phyloP scores from a whole-genome alignment of 106 monocot genomes.

The Agapanthus africanus region DNA sequence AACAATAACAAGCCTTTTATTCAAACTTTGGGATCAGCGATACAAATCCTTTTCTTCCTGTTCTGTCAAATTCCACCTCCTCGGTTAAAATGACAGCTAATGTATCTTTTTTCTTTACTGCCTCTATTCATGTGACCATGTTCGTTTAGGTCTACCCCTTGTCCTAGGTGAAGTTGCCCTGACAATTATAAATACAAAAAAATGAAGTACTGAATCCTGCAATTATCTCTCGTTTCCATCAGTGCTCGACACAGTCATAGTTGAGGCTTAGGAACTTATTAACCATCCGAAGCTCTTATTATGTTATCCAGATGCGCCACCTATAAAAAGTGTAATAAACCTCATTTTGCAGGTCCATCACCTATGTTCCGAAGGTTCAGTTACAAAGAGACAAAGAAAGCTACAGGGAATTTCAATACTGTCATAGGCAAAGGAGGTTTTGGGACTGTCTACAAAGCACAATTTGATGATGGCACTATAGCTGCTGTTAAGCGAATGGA shows the following conservation, averaged over 20 bases:
- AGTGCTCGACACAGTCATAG: background rate
- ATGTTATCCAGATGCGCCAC: background rate
- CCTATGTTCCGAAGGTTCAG: slow-evolving; percentile 60
- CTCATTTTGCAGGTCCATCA: slow-evolving; percentile 43
- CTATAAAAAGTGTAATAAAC: background rate
- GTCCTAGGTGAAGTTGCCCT: too few relatives aligned
- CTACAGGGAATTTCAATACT: slow-evolving; percentile 65
- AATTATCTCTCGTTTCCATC: background rate
- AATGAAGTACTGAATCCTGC: background rate
- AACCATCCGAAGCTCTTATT: background rate
- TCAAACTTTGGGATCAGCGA: too few relatives aligned
- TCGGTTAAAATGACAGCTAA: too few relatives aligned
- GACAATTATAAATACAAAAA: background rate
- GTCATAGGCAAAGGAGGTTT: slow-evolving; percentile 86
- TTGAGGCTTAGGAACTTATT: background rate
- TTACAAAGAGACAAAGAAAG: slow-evolving; percentile 67
- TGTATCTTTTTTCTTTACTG: too few relatives aligned
- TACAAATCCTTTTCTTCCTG: too few relatives aligned
- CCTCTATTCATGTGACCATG: too few relatives aligned
- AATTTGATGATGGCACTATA: slow-evolving; percentile 54
- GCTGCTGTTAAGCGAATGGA: slow-evolving; percentile 84
- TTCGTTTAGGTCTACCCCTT: too few relatives aligned
- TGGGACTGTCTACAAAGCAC: slow-evolving; percentile 81
- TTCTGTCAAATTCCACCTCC: too few relatives aligned
- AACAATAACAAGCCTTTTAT: too few relatives aligned